Percentiles rank a stretch among this genome's conserved stretches.
phyloP scores from a whole-genome alignment of 257 asterid species.

The Apocynum venetum region DNA sequence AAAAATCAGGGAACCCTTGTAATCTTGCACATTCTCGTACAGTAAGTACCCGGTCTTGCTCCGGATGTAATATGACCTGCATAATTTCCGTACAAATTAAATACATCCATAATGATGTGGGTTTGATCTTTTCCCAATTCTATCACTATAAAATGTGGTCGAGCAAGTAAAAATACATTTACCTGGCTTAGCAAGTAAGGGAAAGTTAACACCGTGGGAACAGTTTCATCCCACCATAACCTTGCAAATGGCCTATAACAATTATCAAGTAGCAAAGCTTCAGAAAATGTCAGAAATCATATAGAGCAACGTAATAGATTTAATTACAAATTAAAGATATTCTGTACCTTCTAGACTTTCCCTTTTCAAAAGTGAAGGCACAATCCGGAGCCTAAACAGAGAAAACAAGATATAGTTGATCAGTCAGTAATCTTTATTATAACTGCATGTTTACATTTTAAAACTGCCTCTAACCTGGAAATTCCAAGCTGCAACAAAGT shows the following conservation, averaged over 20 bases:
- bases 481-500: background rate
- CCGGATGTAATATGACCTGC: constrained; percentile 68
- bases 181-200: constrained; percentile 47
- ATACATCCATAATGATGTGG: background rate
- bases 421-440: background rate
- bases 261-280: constrained; percentile 1
- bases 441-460: background rate
- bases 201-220: constrained; percentile 65
- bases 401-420: background rate
- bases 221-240: constrained; percentile 95
- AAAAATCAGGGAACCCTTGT: constrained; percentile 90
- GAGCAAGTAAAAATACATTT: background rate
- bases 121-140: background rate
- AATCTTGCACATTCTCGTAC: constrained; percentile 75
- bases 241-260: constrained; percentile 57
- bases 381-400: constrained; percentile 47
- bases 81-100: background rate
- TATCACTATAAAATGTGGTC: background rate
- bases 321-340: background rate
- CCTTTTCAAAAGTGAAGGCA: constrained; percentile 45
- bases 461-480: background rate
- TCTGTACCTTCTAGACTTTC: constrained; percentile 55
- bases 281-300: background rate
- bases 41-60: constrained; percentile 76
- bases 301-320: background rate